Conservation (phyloP, 116 monocot species). For the Papilionanthe hybrid region DNA sequence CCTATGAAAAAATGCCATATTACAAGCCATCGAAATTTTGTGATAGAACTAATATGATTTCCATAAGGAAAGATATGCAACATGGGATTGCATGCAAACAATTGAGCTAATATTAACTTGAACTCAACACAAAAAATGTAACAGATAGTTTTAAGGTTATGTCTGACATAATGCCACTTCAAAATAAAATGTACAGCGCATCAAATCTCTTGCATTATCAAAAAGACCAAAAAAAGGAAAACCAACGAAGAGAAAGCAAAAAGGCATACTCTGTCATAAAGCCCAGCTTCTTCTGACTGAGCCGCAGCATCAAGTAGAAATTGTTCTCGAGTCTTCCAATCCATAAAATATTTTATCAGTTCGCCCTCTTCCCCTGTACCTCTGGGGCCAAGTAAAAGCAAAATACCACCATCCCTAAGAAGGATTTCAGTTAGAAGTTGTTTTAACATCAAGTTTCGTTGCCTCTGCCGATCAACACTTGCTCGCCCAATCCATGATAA, state of each 20-base stretch:
- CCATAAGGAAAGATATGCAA: too few species aligned
- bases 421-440: slow-evolving; percentile 90
- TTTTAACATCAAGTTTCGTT: slow-evolving; percentile 81
- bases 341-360: slow-evolving; percentile 75
- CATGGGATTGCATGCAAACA: too few species aligned
- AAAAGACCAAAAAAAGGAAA: too few species aligned
- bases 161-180: neutral
- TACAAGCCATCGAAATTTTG: too few species aligned
- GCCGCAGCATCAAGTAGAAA: slow-evolving; percentile 94
- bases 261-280: slow-evolving; percentile 79
- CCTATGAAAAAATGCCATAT: too few species aligned
- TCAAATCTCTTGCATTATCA: neutral
- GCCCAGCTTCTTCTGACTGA: slow-evolving; percentile 77
- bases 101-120: too few species aligned
- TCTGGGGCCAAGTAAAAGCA: slow-evolving; percentile 81
- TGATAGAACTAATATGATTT: too few species aligned
- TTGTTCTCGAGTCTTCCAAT: slow-evolving; percentile 57
- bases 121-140: too few species aligned
- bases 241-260: neutral
- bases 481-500: slow-evolving; percentile 67
- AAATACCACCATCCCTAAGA: slow-evolving; percentile 77
- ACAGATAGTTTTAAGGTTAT: neutral
- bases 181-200: neutral
- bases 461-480: slow-evolving; percentile 76
- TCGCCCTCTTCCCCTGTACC: slow-evolving; percentile 89